Evolutionary conservation across 2,329 filamentous ascomycete species (phyloP), one percentile per base, ranked within the genome.

Genomic region (Hymenoscyphus albidus): DNA sequence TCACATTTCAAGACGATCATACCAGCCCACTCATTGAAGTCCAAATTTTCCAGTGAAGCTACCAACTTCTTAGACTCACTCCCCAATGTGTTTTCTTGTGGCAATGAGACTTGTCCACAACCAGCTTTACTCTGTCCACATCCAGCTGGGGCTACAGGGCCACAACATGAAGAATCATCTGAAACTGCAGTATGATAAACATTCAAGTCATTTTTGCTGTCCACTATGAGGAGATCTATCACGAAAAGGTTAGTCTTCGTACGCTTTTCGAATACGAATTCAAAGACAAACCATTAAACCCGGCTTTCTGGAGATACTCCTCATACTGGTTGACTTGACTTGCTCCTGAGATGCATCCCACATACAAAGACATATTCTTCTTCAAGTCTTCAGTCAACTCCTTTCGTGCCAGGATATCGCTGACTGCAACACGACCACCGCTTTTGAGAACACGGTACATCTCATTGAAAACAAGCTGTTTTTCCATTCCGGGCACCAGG

Each of bases 331-430:
- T 67, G 0, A 84, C 77, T 63, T 76, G 72, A 66, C 83, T 86
- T 0, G 86, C 84, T 0, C 86, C 85, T 1, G 83, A 79, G 35
- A 88, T 78, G 65, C 86, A 89, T 0, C 86, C 85, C 2, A 87
- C 82, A 71, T 87, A 86, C 5, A 88, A 70, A 1, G 80, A 80
- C 31, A 85, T 76, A 68, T 81, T 77, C 1, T 76, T 74, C 58
- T 75, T 78, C n/a, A 88, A 71, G n/a, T 79, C 71, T 7, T 80
- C 71, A 0, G 84, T 76, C 1, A 88, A 74, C 9, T 75, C 70
- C 70, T 81, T 81, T 63, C 76, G 79, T 1, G 83, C 80, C 0
- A 89, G 75, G 12, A 88, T 86, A 70, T 89, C 86, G 1, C 80
- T 83, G 42, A 89, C 75, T 0, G 85, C 85, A 10, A 88, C 75